These are phyloP conservation scores for Aspergillus alliaceus DNA, from an alignment of 2,329 filamentous ascomycete genomes.

Conservation along the genomic window DNA sequence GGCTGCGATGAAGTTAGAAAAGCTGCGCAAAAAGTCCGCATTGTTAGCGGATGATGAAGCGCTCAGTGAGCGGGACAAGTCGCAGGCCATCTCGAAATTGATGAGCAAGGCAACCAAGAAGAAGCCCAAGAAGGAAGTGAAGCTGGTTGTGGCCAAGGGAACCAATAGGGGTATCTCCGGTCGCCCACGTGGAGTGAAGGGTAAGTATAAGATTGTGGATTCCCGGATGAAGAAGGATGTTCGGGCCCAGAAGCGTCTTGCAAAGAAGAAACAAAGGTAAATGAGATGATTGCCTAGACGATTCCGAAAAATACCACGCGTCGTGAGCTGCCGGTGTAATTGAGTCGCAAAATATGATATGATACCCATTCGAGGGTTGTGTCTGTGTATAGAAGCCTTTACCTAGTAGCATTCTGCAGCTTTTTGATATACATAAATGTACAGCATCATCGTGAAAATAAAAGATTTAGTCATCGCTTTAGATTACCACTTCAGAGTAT, in stretches of 20 bases:
- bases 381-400: neutral
- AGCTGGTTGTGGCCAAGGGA: slow-evolving; percentile 84
- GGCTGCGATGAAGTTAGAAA: slow-evolving; percentile 85
- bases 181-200: slow-evolving; percentile 87
- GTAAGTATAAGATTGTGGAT: slow-evolving; percentile 96
- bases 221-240: slow-evolving; percentile 95
- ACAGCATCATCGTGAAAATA: too few relatives aligned
- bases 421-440: neutral
- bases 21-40: slow-evolving; percentile 95
- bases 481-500: too few relatives aligned
- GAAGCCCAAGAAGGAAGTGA: slow-evolving; percentile 80
- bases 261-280: slow-evolving; percentile 66
- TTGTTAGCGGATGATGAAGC: slow-evolving; percentile 84
- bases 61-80: slow-evolving; percentile 95
- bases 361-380: slow-evolving; percentile 9
- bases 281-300: slow-evolving; percentile 11
- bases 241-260: slow-evolving; percentile 75
- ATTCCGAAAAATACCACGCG: slow-evolving; percentile 8
- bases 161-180: slow-evolving; percentile 82
- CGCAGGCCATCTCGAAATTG: slow-evolving; percentile 75
- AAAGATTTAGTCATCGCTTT: too few relatives aligned
- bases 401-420: neutral
- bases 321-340: slow-evolving; percentile 15
- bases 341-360: slow-evolving; percentile 17
- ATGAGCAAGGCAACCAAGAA: slow-evolving; percentile 81